Evolutionary conservation across 805 yeast species (phyloP), one percentile per base, ranked within the genome.

Genomic region (Metschnikowia corniflorae): DNA sequence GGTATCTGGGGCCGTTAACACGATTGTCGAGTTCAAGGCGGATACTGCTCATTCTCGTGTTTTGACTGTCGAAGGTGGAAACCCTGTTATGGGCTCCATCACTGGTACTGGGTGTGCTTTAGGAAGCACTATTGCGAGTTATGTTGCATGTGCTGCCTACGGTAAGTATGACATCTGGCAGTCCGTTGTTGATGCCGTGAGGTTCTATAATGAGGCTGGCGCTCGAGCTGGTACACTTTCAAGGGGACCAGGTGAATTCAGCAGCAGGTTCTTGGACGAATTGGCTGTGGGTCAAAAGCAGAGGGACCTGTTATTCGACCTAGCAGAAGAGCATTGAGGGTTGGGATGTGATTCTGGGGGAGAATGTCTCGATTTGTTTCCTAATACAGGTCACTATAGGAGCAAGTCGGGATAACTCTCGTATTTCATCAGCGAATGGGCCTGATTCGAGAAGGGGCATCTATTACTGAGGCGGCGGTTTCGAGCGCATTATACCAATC

Each of bases 61-160:
- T 19, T 54, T 47, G 1, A 29, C 25, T 14, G 53, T 79, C 4
- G 39, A 50, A 7, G 91, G 89, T 5, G 87, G 93, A 1, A 71
- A 76, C 46, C 59, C 60, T 15, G 47, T 78, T 13, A 79, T 86
- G 82, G 80, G 81, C 0, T 55, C 63, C 8, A 73, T 86, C 5
- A 86, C 95, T 0, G 95, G 94, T 0, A 68, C 88, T 2, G 96
- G 96, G 0, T 87, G 96, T 44, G 75, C 91, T 0, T 60, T 87
- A 25, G 95, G 95, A 1, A 78, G 88, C 29, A 71, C 77, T 0
- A 76, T 86, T 35, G 80, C 84, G 0, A 65, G 84, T 1, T 71
- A 65, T 40, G 55, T 78, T 2, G 73, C 77, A 2, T 49, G 58
- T 35, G 59, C 68, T 1, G 25, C 39, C 12, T 29, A 23, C 4